phyloP scores from a whole-genome alignment of 2,329 filamentous ascomycete genomes.

The Alternaria conjuncta region DNA sequence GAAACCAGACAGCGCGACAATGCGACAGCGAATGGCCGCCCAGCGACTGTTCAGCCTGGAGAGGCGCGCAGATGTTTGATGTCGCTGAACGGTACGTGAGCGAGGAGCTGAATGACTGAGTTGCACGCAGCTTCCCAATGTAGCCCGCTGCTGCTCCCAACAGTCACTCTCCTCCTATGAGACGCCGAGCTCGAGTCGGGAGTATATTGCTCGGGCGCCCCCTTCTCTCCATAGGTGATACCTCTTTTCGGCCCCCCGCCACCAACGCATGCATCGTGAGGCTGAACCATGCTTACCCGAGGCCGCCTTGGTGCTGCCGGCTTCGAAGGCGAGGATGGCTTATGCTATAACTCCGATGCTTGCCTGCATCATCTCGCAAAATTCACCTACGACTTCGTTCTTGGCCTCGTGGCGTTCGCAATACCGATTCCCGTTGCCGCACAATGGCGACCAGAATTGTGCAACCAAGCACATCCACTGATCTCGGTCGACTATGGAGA shows the following conservation, averaged over 20 bases:
- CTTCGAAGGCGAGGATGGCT: not conserved
- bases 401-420: not conserved
- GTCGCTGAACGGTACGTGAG: not conserved
- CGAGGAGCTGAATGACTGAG: not conserved
- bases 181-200: not conserved
- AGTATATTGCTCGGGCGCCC: not conserved
- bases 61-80: not conserved
- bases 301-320: not conserved
- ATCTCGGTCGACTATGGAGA: constrained; percentile 20
- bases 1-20: not conserved
- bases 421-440: not conserved
- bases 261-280: not conserved
- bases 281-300: not conserved
- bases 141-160: not conserved
- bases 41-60: not conserved
- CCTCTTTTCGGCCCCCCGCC: not conserved
- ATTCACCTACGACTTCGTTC: not conserved
- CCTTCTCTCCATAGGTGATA: not conserved
- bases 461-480: constrained; percentile 4
- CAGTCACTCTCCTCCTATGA: not conserved
- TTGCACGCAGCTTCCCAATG: not conserved
- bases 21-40: not conserved
- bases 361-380: not conserved
- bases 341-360: not conserved
- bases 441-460: not conserved